Evolutionary conservation across 2,329 filamentous ascomycete genomes (phyloP), one percentile per base, ranked within the genome.

Genomic region (Alternaria sp.): DNA sequence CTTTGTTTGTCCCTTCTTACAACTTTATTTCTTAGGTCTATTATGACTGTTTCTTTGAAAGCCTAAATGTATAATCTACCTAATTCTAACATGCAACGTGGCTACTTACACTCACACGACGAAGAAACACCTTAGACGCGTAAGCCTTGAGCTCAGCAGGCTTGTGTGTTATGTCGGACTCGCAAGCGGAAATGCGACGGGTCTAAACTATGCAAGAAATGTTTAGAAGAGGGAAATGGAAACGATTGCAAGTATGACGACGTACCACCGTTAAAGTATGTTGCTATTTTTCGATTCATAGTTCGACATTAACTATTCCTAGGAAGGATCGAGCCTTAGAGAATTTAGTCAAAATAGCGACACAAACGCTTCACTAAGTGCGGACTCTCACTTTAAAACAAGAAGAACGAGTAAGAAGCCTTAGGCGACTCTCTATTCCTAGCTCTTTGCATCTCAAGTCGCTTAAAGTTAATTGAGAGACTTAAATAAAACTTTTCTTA

Each of bases 131-230:
- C 17, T 17, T 4, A 40, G 11, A 26, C n/a, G 26, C 48, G n/a
- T 13, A 23, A n/a, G 17, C 36, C 8, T 40, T 9, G 26, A 51
- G 36, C 11, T 31, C 9, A 13, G 48, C n/a, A 23, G 36, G 36
- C 48, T 51, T 51, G 26, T 31, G 7, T 2, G 24, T 4, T 9
- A 31, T 51, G 26, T 40, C 9, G n/a, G 36, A 23, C 5, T 29
- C 14, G 34, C 10, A 51, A 40, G 48, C 26, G 11, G 48, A 51
- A 29, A 24, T 51, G n/a, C n/a, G 10, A 51, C 10, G 26, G 26
- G 11, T 21, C 2, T 11, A 13, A 11, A 13, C 48, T n/a, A 31
- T 51, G n/a, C 26, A 40, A 51, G 36, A 1, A 3, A 51, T 51
- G 24, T 10, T n/a, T 14, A 7, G 28, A 28, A 28, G 11, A 9